Percentiles rank a stretch among this genome's conserved stretches.
Evolutionary conservation across 1,284 basidiomycete genomes (phyloP).

Genomic region (Xanthoconium separans): DNA sequence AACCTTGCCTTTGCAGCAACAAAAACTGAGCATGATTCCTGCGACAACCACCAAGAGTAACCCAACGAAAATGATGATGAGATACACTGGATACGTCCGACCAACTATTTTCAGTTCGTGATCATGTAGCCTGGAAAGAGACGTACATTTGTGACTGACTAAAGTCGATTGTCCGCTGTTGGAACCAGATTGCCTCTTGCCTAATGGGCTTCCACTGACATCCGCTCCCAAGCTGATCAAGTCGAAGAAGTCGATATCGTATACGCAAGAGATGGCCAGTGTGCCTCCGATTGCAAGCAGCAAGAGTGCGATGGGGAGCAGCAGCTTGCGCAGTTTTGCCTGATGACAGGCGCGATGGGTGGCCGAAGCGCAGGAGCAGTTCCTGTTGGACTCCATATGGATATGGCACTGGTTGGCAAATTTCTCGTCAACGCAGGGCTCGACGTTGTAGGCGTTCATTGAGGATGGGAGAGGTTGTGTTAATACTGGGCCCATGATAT

Average conservation of each 20-base stretch:
- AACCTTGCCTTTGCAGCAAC: constrained; percentile 54
- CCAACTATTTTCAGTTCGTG: not conserved
- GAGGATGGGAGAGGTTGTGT: constrained; percentile 25
- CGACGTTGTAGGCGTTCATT: constrained; percentile 20
- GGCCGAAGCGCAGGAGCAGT: constrained; percentile 23
- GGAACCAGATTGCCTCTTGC: constrained; percentile 32
- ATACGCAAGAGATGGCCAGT: constrained; percentile 35
- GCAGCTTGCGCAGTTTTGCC: constrained; percentile 34
- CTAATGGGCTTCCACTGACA: constrained; percentile 22
- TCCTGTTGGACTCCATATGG: constrained; percentile 20
- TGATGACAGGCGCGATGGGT: constrained; percentile 37
- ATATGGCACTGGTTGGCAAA: constrained; percentile 24
- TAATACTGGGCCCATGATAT: constrained; percentile 27
- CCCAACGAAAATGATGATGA: constrained; percentile 58
- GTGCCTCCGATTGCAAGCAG: constrained; percentile 33
- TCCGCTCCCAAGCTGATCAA: constrained; percentile 21
- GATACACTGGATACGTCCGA: constrained; percentile 39
- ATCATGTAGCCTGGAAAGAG: not conserved
- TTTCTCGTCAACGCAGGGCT: constrained; percentile 15
- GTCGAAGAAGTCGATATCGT: constrained; percentile 24
- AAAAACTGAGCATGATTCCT: constrained; percentile 53
- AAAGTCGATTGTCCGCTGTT: constrained; percentile 32
- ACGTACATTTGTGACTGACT: constrained; percentile 40
- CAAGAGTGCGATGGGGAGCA: constrained; percentile 34
- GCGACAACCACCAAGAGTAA: constrained; percentile 49